Conservation (phyloP, 768 basidiomycete species). For the Leccinum rimulosum region DNA sequence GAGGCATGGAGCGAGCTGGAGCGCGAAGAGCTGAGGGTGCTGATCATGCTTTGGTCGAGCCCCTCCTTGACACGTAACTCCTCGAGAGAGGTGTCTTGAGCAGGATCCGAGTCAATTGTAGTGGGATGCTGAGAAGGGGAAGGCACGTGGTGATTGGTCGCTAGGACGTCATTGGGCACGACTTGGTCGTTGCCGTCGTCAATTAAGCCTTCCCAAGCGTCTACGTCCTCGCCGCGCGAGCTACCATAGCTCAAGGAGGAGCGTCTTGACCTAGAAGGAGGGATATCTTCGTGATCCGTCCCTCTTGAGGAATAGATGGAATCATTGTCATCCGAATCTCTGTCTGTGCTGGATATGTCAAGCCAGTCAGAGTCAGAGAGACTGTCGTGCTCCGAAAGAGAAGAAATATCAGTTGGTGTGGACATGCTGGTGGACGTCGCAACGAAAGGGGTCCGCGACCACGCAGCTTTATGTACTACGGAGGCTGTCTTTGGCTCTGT, state of each 20-base stretch:
- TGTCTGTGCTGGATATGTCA: conserved; percentile 65
- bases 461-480: conserved; percentile 23
- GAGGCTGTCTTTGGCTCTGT: conserved; percentile 29
- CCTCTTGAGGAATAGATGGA: conserved; percentile 55
- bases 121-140: conserved; percentile 19
- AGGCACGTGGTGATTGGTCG: conserved; percentile 23
- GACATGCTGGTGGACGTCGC: conserved; percentile 28
- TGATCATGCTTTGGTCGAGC: conserved; percentile 79
- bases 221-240: conserved; percentile 66
- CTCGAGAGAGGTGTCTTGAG: conserved; percentile 45
- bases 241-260: conserved; percentile 71
- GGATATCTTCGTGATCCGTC: conserved; percentile 57
- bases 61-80: conserved; percentile 71
- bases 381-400: conserved; percentile 61
- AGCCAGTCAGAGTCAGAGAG: conserved; percentile 85
- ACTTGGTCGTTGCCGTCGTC: conserved; percentile 59
- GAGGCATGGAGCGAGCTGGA: conserved; percentile 56
- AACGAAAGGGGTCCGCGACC: conserved; percentile 30
- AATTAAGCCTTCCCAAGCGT: conserved; percentile 76
- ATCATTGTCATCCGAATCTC: conserved; percentile 67
- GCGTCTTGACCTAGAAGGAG: conserved; percentile 57
- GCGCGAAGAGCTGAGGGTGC: conserved; percentile 74
- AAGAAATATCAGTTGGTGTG: conserved; percentile 39
- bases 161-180: conserved; percentile 23
- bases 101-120: conserved; percentile 27